phyloP scores from a whole-genome alignment of 2,329 filamentous ascomycete species.

The Fusarium kyushuense region DNA sequence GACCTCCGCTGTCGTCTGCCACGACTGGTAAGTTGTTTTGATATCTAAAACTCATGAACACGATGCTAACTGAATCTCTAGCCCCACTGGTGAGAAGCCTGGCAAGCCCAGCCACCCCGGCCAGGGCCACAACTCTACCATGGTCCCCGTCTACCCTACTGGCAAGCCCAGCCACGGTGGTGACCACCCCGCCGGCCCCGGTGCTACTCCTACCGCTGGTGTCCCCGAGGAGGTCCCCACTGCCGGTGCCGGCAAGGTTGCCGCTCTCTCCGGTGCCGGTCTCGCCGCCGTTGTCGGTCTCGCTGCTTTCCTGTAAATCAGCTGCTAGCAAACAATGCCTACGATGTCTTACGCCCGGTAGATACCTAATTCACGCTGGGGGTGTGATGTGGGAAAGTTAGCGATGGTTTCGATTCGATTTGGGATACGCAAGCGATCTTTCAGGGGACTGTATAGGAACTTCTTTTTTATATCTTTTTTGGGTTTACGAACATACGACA shows the following conservation, averaged over 20 bases:
- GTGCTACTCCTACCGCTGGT: constrained; percentile 48
- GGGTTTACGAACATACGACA: constrained; percentile 54
- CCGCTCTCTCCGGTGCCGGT: constrained; percentile 68
- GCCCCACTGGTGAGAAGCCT: constrained; percentile 36
- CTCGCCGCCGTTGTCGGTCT: constrained; percentile 71
- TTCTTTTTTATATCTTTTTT: constrained; percentile 41
- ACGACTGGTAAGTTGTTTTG: constrained; percentile 61
- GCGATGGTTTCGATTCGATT: constrained; percentile 47
- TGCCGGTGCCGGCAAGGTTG: constrained; percentile 68
- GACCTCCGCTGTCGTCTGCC: constrained; percentile 65
- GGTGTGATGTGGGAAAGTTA: constrained; percentile 49
- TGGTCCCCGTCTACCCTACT: constrained; percentile 39
- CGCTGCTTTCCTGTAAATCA: constrained; percentile 70
- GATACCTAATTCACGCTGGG: constrained; percentile 56
- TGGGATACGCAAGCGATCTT: constrained; percentile 44
- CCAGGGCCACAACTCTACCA: constrained; percentile 54
- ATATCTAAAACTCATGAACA: constrained; percentile 17
- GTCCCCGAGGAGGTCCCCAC: constrained; percentile 58
- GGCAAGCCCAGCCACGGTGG: constrained; percentile 30
- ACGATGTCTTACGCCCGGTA: constrained; percentile 58
- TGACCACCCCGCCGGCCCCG: constrained; percentile 32
- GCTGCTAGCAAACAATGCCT: constrained; percentile 52
- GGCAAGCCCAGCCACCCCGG: constrained; percentile 44
- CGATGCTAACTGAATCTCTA: constrained; percentile 31
- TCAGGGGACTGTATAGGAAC: constrained; percentile 52